Evolutionary conservation across 2,329 filamentous ascomycete genomes (phyloP).

Genomic region (Coniochaeta pulveracea): DNA sequence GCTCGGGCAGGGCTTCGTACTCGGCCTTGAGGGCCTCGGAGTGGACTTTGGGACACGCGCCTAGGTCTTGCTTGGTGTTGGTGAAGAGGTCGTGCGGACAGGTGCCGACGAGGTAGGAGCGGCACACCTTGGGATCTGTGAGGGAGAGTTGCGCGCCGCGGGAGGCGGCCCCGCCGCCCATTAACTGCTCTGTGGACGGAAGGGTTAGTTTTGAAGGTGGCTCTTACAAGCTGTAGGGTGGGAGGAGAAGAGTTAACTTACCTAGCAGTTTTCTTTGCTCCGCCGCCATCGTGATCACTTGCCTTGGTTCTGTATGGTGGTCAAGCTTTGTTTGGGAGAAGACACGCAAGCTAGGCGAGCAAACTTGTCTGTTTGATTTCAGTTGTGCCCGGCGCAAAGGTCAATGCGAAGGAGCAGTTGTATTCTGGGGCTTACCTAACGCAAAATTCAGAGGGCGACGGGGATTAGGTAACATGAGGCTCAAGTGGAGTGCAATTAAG

Average conservation of each 20-base stretch:
- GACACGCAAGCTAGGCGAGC: too few species aligned
- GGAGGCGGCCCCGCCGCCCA: constrained; percentile 64
- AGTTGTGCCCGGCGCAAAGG: too few species aligned
- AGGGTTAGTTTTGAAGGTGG: neutral
- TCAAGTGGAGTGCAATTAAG: too few species aligned
- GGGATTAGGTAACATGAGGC: too few species aligned
- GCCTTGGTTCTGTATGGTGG: too few species aligned
- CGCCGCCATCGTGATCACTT: constrained; percentile 58
- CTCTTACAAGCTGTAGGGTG: neutral
- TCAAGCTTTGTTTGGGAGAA: too few species aligned
- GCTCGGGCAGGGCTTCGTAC: constrained; percentile 63
- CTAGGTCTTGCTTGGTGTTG: constrained; percentile 97
- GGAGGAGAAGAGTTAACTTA: constrained; percentile 20
- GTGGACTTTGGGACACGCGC: constrained; percentile 79
- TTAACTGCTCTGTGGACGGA: constrained; percentile 64
- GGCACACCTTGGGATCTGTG: constrained; percentile 87
- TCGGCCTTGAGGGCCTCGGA: constrained; percentile 80
- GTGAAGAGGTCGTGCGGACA: constrained; percentile 99
- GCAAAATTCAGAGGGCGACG: too few species aligned
- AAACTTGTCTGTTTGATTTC: too few species aligned
- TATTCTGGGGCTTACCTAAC: too few species aligned
- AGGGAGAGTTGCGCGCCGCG: constrained; percentile 76
- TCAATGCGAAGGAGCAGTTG: too few species aligned
- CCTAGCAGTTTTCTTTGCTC: constrained; percentile 95
- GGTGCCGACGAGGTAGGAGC: constrained; percentile 84